Evolutionary conservation across 805 yeast species (phyloP), one percentile per base, ranked within the genome.

Genomic region (Blastobotrys robertii): DNA sequence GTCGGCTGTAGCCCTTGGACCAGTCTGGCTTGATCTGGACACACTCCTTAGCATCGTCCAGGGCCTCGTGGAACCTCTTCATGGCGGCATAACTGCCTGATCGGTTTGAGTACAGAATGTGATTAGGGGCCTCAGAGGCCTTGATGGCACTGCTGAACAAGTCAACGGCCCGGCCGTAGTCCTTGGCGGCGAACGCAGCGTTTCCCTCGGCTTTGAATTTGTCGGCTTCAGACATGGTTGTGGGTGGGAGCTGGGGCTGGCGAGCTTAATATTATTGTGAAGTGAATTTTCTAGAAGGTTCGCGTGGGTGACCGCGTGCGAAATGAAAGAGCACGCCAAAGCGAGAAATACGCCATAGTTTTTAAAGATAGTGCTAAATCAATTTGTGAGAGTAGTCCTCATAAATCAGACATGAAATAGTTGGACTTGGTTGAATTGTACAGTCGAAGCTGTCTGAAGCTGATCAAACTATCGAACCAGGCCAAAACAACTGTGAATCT

Each of bases 1-100:
- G 82, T 65, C 99, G 80, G 57, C 79, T 83, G 70, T 83, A 84
- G 38, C 97, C 98, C 66, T 92, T 92, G 15, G 96, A 87, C 97
- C 97, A 92, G 2, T 81, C 51, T 11, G 87, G 80, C 50, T 84
- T 85, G 65, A 87, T 78, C 55, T 76, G 73, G 42, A 83, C 79
- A 66, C 95, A 83, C 57, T 82, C 76, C 46, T 84, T 66, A 12
- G 97, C 98, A 63, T 92, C 98, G 37, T 70, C 68, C 47, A 86
- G 69, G 3, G 97, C 98, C 46, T 79, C 67, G 15, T 62, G 62
- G 57, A 79, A 92, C 55, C 87, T 67, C 57, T 78, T 77, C 66
- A 79, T 65, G 5, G 96, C 84, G 3, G 97, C 82, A 57, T 81
- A 81, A 44, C 86, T 76, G 10, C 95, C 98, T 8, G 97, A 88